phyloP scores from a whole-genome alignment of 1,139 yeast genomes.

The Debaryomycetaceae sp. region DNA sequence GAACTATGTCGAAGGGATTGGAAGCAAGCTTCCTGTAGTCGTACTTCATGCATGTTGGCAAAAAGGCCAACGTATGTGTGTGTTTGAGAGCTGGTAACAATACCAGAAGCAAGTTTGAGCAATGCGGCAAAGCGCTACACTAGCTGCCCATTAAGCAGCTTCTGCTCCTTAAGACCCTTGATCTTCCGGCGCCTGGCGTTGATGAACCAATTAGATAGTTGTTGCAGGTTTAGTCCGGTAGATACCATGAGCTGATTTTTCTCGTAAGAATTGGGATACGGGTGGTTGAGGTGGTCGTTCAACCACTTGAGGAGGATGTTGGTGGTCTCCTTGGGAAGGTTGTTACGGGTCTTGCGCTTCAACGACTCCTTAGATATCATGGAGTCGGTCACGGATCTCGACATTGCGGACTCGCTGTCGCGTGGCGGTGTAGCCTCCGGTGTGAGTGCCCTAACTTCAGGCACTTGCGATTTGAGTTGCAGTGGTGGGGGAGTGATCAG shows the following conservation, averaged over 20 bases:
- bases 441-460: conserved; percentile 1
- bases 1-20: neutral
- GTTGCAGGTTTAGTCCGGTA: conserved; percentile 89
- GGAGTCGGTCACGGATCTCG: conserved; percentile 1
- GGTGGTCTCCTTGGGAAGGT: conserved; percentile 87
- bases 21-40: neutral
- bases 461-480: conserved; percentile 1
- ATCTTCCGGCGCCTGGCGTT: conserved; percentile 89
- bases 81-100: neutral
- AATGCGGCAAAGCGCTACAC: neutral
- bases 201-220: conserved; percentile 93
- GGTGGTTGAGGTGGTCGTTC: conserved; percentile 79
- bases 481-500: neutral
- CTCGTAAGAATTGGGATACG: conserved; percentile 91
- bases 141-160: conserved; percentile 18
- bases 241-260: conserved; percentile 73
- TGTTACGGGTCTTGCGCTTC: conserved; percentile 58
- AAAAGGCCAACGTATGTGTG: neutral
- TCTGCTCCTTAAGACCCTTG: conserved; percentile 43
- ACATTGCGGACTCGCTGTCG: neutral
- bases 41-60: neutral
- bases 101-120: neutral
- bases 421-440: neutral
- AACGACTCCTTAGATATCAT: conserved; percentile 1
- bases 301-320: conserved; percentile 81